Conservation (phyloP, 169 alveolate species). For the Theileria orientalis region DNA sequence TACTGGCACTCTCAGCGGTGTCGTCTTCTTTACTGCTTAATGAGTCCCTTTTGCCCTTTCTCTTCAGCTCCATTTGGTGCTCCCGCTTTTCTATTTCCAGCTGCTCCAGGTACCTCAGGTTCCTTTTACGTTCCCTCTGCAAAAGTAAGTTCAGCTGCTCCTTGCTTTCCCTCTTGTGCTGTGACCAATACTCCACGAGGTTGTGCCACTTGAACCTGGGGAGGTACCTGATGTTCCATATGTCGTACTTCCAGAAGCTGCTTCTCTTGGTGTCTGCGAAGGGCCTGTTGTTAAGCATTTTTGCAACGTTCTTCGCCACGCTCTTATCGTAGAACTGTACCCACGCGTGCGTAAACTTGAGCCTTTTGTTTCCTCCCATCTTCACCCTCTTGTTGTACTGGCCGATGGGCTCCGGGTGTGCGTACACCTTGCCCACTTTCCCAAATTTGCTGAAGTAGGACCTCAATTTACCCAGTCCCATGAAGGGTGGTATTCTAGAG, state of each 20-base stretch:
- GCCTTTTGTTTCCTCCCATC: constrained; percentile 56
- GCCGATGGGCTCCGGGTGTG: constrained; percentile 66
- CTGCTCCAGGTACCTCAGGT: constrained; percentile 55
- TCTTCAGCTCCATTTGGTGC: constrained; percentile 4
- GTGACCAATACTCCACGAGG: constrained; percentile 52
- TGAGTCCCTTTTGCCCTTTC: constrained; percentile 4
- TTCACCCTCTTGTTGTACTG: constrained; percentile 51
- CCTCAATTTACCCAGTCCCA: constrained; percentile 80
- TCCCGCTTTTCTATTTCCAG: constrained; percentile 59
- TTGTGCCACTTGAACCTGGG: constrained; percentile 86
- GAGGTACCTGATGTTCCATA: constrained; percentile 88
- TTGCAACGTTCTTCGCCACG: constrained; percentile 87
- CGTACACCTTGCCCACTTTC: constrained; percentile 79
- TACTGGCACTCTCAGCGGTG: neutral
- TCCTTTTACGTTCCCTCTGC: constrained; percentile 33
- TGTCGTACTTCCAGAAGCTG: constrained; percentile 84
- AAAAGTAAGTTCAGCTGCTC: constrained; percentile 46
- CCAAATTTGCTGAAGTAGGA: constrained; percentile 76
- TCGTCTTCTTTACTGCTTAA: constrained; percentile 4
- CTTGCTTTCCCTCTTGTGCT: constrained; percentile 35
- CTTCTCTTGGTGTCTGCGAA: constrained; percentile 90
- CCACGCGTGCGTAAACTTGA: constrained; percentile 82
- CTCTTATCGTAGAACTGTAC: constrained; percentile 84
- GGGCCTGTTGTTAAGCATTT: constrained; percentile 80
- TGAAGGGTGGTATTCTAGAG: constrained; percentile 85